These are phyloP conservation scores for Citrus unshiu DNA, from an alignment of 345 rosid genomes.

Conservation along the genomic window DNA sequence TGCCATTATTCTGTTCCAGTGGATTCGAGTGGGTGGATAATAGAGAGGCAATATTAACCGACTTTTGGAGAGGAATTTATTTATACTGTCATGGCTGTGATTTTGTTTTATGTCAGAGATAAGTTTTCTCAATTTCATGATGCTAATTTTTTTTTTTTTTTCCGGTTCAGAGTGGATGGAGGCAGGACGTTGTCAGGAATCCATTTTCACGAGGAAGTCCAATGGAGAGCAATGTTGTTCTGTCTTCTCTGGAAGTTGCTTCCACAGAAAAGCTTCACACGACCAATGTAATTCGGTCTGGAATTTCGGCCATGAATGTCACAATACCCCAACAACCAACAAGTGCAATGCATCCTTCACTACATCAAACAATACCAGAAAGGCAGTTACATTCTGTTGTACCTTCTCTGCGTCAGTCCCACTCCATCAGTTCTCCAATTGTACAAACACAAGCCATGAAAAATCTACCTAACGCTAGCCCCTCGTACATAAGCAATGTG, in stretches of 20 bases:
- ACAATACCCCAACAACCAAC: slow-evolving; percentile 32
- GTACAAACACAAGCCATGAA: slow-evolving; percentile 12
- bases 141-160: background rate
- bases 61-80: too few relatives aligned
- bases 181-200: slow-evolving; percentile 48
- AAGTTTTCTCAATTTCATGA: background rate
- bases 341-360: slow-evolving; percentile 34
- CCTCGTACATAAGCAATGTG: background rate
- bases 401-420: slow-evolving; percentile 17
- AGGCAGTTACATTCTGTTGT: slow-evolving; percentile 20
- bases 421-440: slow-evolving; percentile 13
- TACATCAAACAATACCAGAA: slow-evolving; percentile 31
- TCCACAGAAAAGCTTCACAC: slow-evolving; percentile 9
- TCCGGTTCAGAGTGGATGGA: slow-evolving; percentile 61
- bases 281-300: slow-evolving; percentile 19
- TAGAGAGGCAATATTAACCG: too few relatives aligned
- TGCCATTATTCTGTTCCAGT: background rate
- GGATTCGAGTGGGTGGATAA: background rate
- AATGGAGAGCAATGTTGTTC: slow-evolving; percentile 27
- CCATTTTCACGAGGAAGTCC: slow-evolving; percentile 57
- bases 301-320: slow-evolving; percentile 16
- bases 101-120: background rate
- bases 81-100: background rate
- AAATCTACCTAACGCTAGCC: background rate
- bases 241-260: slow-evolving; percentile 12